These are phyloP conservation scores for Capsicum chinense DNA, from an alignment of 257 asterid genomes.

Conservation along the genomic window DNA sequence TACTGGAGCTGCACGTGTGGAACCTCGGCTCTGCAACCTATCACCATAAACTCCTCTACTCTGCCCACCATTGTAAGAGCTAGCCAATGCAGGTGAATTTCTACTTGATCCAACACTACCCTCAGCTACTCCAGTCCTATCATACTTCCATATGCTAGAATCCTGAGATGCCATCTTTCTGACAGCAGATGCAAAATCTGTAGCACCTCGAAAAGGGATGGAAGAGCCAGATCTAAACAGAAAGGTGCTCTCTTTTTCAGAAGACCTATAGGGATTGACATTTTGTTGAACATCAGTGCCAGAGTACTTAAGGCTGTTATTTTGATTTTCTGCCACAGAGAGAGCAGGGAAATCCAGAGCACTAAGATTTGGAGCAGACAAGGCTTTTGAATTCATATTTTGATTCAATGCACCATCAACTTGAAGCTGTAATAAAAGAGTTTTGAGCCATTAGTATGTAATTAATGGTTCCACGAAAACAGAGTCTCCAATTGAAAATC, in stretches of 20 bases:
- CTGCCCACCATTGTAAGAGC: constrained; percentile 61
- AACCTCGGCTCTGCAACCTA: constrained; percentile 64
- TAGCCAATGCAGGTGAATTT: constrained; percentile 60
- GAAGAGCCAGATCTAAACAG: constrained; percentile 61
- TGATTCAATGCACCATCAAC: constrained; percentile 70
- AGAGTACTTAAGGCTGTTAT: constrained; percentile 51
- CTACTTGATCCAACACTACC: constrained; percentile 81
- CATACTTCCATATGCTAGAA: constrained; percentile 74
- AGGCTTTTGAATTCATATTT: constrained; percentile 58
- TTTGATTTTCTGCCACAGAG: constrained; percentile 59
- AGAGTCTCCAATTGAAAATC: neutral
- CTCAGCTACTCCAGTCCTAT: constrained; percentile 60
- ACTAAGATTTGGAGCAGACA: constrained; percentile 71
- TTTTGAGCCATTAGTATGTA: neutral
- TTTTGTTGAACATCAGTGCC: constrained; percentile 58
- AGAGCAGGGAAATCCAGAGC: constrained; percentile 94
- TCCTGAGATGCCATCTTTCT: constrained; percentile 80
- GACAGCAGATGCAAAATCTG: constrained; percentile 81
- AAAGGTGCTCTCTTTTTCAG: constrained; percentile 52
- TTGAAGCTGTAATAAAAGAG: constrained; percentile 58
- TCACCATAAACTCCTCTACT: constrained; percentile 57
- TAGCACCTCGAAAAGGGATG: constrained; percentile 62
- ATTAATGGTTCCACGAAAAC: neutral
- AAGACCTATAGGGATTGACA: constrained; percentile 48
- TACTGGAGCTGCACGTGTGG: constrained; percentile 60